Evolutionary conservation across 2,329 filamentous ascomycete genomes (phyloP), one percentile per base, ranked within the genome.

Genomic region (Raffaelea arxii): DNA sequence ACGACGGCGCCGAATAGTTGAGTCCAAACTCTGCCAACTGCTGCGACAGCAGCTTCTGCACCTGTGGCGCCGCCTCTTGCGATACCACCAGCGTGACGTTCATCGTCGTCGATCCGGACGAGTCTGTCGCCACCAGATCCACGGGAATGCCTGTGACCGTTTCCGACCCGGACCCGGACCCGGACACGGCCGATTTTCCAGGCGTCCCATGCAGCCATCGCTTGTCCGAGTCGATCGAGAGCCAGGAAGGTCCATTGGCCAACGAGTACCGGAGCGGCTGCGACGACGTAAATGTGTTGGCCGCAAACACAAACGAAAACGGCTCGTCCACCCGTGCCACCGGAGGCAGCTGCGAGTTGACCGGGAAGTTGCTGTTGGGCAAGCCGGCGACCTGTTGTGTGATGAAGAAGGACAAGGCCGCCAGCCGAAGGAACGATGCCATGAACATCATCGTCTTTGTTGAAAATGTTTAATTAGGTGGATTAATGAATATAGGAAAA

Each of bases 291-390:
- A 94, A 94, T 0, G 88, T 94, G 35, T 80, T 79, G 16, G 71
- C 63, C 10, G 85, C 83, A 56, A 94, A 85, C 25, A 76, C 70
- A 58, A 90, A 88, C 10, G 70, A 75, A 62, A 87, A 92, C 3
- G 72, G 70, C 55, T 82, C 59, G 36, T 74, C 76, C 49, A 85
- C 70, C 53, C 84, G 76, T 19, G 86, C 88, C 45, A 90, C 82
- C 4, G 84, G 82, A 25, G 88, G 88, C 1, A 94, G 74, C 62
- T 95, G 89, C 3, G 86, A 81, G 63, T 92, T 94, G 62, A 94
- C 72, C 1, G 88, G 88, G 55, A 90, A 91, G 41, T 70, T 66
- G 41, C 71, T 58, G 22, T 61, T 56, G 11, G 75, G 75, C 18
- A 62, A 57, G 44, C 66, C 61, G 32, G 35, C 24, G 21, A 43